Evolutionary conservation across 169 alveolate species (phyloP), one percentile per base, ranked within the genome.

Genomic region (Plasmodium vinckei): DNA sequence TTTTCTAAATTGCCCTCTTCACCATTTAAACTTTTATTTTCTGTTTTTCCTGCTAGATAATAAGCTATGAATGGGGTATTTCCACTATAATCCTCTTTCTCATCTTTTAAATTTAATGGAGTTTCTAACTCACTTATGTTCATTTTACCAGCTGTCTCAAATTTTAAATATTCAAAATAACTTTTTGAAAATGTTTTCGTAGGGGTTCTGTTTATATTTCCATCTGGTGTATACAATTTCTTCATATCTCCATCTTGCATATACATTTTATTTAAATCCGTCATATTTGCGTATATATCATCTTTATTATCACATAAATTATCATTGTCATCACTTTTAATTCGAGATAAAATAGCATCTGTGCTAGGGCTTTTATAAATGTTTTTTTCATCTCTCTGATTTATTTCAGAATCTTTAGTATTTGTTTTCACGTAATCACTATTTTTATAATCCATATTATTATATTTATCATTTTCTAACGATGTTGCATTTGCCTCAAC

Each of bases 121-220:
- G 91, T 86, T 61, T 86, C 91, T 51, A 86, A 59, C 39, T 86
- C 91, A 12, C 91, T 86, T 73, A 86, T 69, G 70, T 86, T 68
- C 91, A 86, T 86, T 33, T 86, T 86, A n/a, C 91, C 91, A 9
- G 91, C 91, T 86, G 91, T 86, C 70, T 86, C 91, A 49, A 54
- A 86, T 47, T 86, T 86, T 49, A 86, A 1, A 51, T 86, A 86
- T 39, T 86, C 91, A 12, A 60, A 56, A 53, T 86, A 86, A 19
- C 77, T 60, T 51, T 39, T 86, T 23, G 91, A 86, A 9, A 67
- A 82, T 23, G 73, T 86, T 42, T 86, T 86, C 9, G 75, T 65
- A n/a, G 91, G 91, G 6, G 91, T 86, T 57, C 69, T 86, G 49
- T 86, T 68, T 53, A 86, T 56, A 59, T 86, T 87, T 13, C n/a